phyloP scores from a whole-genome alignment of 768 basidiomycete species.

The Panaeolus cyanescens region DNA sequence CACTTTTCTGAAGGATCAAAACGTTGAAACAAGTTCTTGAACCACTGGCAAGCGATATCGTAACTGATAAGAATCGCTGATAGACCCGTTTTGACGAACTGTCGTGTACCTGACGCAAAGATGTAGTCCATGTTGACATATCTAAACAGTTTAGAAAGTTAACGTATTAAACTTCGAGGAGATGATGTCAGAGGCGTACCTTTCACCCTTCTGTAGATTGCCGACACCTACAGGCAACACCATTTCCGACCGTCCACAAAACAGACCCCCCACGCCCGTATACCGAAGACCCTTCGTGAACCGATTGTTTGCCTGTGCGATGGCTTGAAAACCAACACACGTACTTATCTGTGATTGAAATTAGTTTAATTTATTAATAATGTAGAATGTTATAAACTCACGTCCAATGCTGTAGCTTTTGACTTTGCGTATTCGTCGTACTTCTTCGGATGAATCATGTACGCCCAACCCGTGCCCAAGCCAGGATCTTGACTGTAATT shows the following conservation, averaged over 20 bases:
- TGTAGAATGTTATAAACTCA: not conserved
- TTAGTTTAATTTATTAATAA: not conserved
- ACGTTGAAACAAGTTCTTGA: conserved; percentile 3
- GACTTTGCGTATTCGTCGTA: conserved; percentile 6
- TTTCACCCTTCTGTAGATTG: conserved; percentile 7
- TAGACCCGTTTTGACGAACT: not conserved
- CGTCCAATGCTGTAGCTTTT: not conserved
- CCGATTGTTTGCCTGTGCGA: conserved; percentile 8
- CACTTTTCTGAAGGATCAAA: conserved; percentile 19
- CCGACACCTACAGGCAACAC: not conserved
- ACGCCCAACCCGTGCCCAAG: not conserved
- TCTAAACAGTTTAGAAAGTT: not conserved
- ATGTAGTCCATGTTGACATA: conserved; percentile 5
- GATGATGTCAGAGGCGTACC: not conserved
- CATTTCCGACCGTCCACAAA: conserved; percentile 9
- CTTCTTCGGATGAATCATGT: conserved; percentile 1
- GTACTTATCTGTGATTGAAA: conserved; percentile 15
- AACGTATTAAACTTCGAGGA: not conserved
- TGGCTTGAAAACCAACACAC: conserved; percentile 22
- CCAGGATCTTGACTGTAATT: too few species aligned
- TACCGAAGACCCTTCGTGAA: conserved; percentile 6
- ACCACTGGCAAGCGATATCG: conserved; percentile 11
- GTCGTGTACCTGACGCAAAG: not conserved
- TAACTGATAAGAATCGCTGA: conserved; percentile 5
- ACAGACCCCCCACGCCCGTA: conserved; percentile 1